These are phyloP conservation scores for Ceratocystis smalleyi DNA, from an alignment of 2,329 filamentous ascomycete genomes.

Conservation along the genomic window DNA sequence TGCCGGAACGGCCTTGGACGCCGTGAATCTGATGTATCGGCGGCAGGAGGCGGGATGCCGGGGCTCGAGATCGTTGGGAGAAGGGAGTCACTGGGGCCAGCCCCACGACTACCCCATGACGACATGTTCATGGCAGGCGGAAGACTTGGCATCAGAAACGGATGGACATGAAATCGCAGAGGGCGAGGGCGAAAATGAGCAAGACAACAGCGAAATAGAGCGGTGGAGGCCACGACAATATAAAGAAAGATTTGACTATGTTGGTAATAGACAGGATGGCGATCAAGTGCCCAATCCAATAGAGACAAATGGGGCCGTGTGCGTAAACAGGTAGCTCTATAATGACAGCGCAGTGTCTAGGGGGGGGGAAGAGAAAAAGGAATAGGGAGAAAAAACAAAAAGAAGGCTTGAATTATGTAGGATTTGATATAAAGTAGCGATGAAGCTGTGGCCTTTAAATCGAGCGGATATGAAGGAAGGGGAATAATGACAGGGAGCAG, in stretches of 20 bases:
- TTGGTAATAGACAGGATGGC: not conserved
- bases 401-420: not conserved
- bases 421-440: not conserved
- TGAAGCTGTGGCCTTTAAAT: conserved; percentile 3
- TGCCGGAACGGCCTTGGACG: conserved; percentile 23
- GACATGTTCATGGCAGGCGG: conserved; percentile 14
- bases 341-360: not conserved
- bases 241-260: not conserved
- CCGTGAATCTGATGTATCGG: conserved; percentile 24
- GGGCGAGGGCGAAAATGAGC: not conserved
- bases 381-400: not conserved
- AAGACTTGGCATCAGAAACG: not conserved
- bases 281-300: not conserved
- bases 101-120: conserved; percentile 13
- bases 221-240: not conserved
- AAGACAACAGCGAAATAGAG: not conserved
- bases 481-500: not conserved
- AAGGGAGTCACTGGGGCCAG: conserved; percentile 13
- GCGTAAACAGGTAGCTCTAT: not conserved
- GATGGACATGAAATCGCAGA: not conserved
- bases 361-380: not conserved
- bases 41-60: conserved; percentile 12
- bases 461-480: not conserved
- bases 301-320: not conserved
- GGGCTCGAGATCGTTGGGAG: conserved; percentile 15